Percentiles rank a stretch among this genome's conserved stretches.
These are phyloP conservation scores for Pleurotus giganteus DNA, from an alignment of 768 basidiomycete species.

Conservation along the genomic window DNA sequence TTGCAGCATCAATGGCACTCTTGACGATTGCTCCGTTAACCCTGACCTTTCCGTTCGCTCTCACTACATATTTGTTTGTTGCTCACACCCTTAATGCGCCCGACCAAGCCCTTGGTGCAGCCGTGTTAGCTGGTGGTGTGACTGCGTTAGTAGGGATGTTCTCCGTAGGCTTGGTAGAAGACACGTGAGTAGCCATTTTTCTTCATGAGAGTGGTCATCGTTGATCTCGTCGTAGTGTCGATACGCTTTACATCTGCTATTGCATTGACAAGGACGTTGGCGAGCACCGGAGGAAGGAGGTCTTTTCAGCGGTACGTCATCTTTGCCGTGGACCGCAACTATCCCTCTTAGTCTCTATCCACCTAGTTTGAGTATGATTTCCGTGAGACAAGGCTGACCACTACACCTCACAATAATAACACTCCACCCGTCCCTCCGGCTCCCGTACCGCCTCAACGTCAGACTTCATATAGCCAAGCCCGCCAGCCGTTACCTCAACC, in stretches of 20 bases:
- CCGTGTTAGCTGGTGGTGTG: constrained; percentile 73
- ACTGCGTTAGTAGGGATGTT: constrained; percentile 82
- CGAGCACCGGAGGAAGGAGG: constrained; percentile 37
- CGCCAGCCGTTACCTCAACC: constrained; percentile 17
- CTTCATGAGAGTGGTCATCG: neutral
- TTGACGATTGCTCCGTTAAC: constrained; percentile 77
- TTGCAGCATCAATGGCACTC: constrained; percentile 61
- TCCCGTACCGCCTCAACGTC: constrained; percentile 11
- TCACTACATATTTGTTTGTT: constrained; percentile 86
- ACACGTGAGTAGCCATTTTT: constrained; percentile 38
- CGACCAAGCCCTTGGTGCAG: constrained; percentile 69
- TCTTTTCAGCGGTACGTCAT: constrained; percentile 35
- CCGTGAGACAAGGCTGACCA: constrained; percentile 11
- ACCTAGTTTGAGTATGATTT: constrained; percentile 33
- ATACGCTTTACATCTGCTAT: constrained; percentile 46
- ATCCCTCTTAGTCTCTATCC: neutral
- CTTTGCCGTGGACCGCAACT: constrained; percentile 1
- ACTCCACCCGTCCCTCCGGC: constrained; percentile 10
- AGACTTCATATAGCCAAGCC: constrained; percentile 15
- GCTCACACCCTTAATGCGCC: constrained; percentile 75
- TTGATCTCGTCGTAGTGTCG: constrained; percentile 29
- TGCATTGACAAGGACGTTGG: constrained; percentile 48
- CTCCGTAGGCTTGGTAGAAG: constrained; percentile 78
- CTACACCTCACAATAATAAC: constrained; percentile 3
- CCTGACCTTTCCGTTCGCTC: constrained; percentile 77